phyloP scores from a whole-genome alignment of 2,329 filamentous ascomycete genomes.

The Colletotrichum phormii region DNA sequence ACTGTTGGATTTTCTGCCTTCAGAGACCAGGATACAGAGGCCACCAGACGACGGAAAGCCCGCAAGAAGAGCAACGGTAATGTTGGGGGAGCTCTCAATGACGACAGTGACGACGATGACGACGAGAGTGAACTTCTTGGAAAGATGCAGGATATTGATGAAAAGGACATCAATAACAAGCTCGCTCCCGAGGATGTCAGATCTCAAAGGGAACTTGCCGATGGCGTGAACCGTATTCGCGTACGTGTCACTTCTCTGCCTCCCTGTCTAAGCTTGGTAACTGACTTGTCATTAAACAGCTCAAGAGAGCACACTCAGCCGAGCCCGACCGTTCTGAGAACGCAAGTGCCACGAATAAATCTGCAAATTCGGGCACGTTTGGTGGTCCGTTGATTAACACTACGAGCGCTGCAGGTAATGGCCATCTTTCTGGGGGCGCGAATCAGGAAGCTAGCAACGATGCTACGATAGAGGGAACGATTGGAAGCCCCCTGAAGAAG shows the following conservation, averaged over 20 bases:
- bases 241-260: slow-evolving; percentile 58
- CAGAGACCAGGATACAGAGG: slow-evolving; percentile 74
- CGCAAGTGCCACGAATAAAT: background rate
- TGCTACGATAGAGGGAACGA: slow-evolving; percentile 16
- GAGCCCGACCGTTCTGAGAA: slow-evolving; percentile 66
- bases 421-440: background rate
- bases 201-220: slow-evolving; percentile 79
- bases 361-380: background rate
- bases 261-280: background rate
- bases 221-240: slow-evolving; percentile 85
- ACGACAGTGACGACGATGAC: slow-evolving; percentile 82
- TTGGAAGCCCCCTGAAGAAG: slow-evolving; percentile 38
- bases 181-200: slow-evolving; percentile 78
- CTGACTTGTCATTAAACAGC: slow-evolving; percentile 56
- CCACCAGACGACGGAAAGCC: slow-evolving; percentile 67
- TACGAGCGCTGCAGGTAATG: background rate
- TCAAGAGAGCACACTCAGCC: slow-evolving; percentile 83
- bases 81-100: slow-evolving; percentile 64
- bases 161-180: slow-evolving; percentile 69
- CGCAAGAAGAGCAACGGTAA: slow-evolving; percentile 74
- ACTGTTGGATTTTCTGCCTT: slow-evolving; percentile 93
- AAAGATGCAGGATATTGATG: slow-evolving; percentile 74
- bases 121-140: slow-evolving; percentile 69
- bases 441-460: background rate
- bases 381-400: background rate